Conservation (phyloP, 169 alveolate genomes). For the Plasmodium adleri region DNA sequence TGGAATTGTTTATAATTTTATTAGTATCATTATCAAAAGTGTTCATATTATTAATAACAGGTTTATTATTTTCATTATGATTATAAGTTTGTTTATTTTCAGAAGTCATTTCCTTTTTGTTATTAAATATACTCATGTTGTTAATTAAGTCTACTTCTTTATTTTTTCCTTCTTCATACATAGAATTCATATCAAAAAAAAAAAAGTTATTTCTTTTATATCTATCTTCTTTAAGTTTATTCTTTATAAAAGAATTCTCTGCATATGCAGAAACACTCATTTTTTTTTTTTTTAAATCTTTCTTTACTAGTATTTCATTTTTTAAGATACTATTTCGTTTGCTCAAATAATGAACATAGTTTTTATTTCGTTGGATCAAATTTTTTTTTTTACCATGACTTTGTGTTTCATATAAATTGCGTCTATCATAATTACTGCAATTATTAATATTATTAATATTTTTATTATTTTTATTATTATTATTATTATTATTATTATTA, state of each 20-base stretch:
- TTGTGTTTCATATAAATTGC: background rate
- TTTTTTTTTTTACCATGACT: slow-evolving; percentile 54
- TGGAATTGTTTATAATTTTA: background rate
- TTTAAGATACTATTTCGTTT: slow-evolving; percentile 52
- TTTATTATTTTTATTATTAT: background rate
- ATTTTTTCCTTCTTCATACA: slow-evolving; percentile 5
- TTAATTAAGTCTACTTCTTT: slow-evolving; percentile 11
- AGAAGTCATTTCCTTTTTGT: too few relatives aligned
- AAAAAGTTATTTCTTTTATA: background rate
- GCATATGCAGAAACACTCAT: background rate
- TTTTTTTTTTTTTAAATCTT: slow-evolving; percentile 48
- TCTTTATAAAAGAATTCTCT: background rate
- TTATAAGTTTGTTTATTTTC: background rate
- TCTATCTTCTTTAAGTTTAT: slow-evolving; percentile 11
- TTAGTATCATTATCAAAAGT: background rate
- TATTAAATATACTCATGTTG: slow-evolving; percentile 20
- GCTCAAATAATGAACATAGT: slow-evolving; percentile 59
- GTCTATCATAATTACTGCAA: background rate
- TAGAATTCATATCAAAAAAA: slow-evolving; percentile 9
- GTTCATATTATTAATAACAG: background rate
- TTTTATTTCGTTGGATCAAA: slow-evolving; percentile 55
- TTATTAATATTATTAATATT: slow-evolving; percentile 18
- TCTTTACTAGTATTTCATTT: slow-evolving; percentile 27
- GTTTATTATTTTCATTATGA: background rate
- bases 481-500: background rate